Base-by-base conservation (phyloP, 148 eudicot species). In the Vaccinium vitisidaea region DNA sequence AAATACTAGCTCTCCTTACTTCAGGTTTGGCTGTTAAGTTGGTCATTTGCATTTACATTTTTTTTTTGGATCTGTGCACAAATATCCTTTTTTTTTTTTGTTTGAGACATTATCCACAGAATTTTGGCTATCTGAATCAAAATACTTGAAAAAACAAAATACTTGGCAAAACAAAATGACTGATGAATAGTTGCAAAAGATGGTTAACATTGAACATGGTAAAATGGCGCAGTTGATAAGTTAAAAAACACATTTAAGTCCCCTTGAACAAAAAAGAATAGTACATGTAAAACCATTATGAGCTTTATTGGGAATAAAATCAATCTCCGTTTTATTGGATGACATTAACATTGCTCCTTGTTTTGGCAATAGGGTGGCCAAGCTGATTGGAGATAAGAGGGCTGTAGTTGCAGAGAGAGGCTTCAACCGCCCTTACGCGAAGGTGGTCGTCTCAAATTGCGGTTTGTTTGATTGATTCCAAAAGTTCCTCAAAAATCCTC, bases 351-450 rank as follows among this genome's bases (percentile, higher is more conserved):
- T 53, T 54, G 39, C 63, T 2, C 10, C 92, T n/a, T 95, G 95
- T 13, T 36, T 21, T 53, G 84, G 56, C 56, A 46, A 85, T 63
- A 86, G 87, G 82, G 87, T 86, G 71, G 87, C 87, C 77, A 86
- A 86, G 81, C 81, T 86, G n/a, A 75, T 86, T 54, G 87, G 87
- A 48, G 98, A 96, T 84, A 96, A 94, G 87, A 92, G 99, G 86
- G 99, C 99, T 16, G 97, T 94, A 10, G 99, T 96, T 53, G 98
- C 99, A 59, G 99, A 96, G 80, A 90, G 98, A 89, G 99, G 99
- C 7, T 96, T 96, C 89, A 96, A 96, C 84, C 90, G 99, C 56
- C 99, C 98, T 27, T 96, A 96, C 85, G 89, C 98, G 1, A 96
- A 94, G 86, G 94, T 96, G 71, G 65, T 88, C 12, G 88, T 95